Evolutionary conservation across 805 yeast genomes (phyloP).

Genomic region (Yamadazyma olivae): DNA sequence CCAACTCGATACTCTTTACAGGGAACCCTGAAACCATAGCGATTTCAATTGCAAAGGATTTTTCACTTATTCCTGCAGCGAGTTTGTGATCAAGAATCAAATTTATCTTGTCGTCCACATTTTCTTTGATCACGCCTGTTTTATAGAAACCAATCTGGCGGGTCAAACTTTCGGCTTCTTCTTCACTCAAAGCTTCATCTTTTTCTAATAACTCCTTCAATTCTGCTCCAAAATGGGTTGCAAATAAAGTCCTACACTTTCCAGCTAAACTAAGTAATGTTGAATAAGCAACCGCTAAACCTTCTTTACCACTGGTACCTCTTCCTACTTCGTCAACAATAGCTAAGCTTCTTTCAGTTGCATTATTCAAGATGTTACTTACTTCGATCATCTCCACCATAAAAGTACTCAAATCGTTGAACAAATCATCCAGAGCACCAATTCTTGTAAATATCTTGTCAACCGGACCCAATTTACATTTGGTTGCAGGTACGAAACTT

Average conservation of each 20-base stretch:
- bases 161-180: conserved; percentile 12
- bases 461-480: conserved; percentile 61
- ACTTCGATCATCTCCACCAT: conserved; percentile 80
- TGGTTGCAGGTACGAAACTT: conserved; percentile 64
- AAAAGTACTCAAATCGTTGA: conserved; percentile 79
- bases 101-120: conserved; percentile 14
- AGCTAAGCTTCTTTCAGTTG: conserved; percentile 59
- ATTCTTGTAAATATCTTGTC: conserved; percentile 79
- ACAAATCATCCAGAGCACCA: conserved; percentile 80
- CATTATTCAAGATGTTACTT: conserved; percentile 50
- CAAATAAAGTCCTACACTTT: conserved; percentile 72
- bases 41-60: conserved; percentile 74
- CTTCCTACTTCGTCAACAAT: conserved; percentile 78
- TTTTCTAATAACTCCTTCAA: conserved; percentile 32
- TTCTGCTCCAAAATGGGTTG: conserved; percentile 70
- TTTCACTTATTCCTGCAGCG: conserved; percentile 62
- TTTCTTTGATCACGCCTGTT: conserved; percentile 26
- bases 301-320: conserved; percentile 85
- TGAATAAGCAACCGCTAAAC: conserved; percentile 81
- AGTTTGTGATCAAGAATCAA: conserved; percentile 55
- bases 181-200: conserved; percentile 7
- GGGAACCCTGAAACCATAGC: conserved; percentile 85
- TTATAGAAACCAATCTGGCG: conserved; percentile 26
- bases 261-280: conserved; percentile 55
- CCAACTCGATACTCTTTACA: conserved; percentile 48